Percentiles rank a stretch among this genome's conserved stretches.
These are phyloP conservation scores for Ophiostoma ulmi DNA, from an alignment of 2,329 filamentous ascomycete species.

Conservation along the genomic window DNA sequence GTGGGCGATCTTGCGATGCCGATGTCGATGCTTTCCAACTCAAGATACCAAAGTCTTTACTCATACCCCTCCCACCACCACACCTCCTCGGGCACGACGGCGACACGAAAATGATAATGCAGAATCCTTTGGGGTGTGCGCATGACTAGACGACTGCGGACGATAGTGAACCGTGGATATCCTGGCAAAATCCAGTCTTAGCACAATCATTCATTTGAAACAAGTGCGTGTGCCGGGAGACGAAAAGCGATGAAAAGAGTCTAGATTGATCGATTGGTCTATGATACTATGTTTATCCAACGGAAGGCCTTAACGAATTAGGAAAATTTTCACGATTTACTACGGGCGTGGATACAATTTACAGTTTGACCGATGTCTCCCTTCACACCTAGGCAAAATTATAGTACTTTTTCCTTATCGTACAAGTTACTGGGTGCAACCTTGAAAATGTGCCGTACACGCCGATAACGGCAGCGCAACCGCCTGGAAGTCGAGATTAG, in stretches of 20 bases:
- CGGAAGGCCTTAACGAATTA: constrained; percentile 17
- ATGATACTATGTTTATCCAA: background rate
- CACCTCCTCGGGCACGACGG: constrained; percentile 10
- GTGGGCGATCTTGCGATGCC: constrained; percentile 15
- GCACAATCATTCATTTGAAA: constrained; percentile 1
- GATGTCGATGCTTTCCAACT: constrained; percentile 15
- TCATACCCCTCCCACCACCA: constrained; percentile 14
- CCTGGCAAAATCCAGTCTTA: background rate
- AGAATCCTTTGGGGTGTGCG: constrained; percentile 12
- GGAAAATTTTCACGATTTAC: constrained; percentile 14
- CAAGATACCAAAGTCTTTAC: constrained; percentile 5
- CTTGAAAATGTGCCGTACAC: constrained; percentile 1
- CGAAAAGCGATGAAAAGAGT: background rate
- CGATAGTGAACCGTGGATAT: constrained; percentile 3
- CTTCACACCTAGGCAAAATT: constrained; percentile 13
- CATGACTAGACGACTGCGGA: constrained; percentile 8
- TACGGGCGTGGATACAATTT: background rate
- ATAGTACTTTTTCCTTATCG: constrained; percentile 16
- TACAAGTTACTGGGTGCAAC: constrained; percentile 3
- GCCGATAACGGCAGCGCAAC: constrained; percentile 14
- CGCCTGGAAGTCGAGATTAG: background rate
- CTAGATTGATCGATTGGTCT: constrained; percentile 16
- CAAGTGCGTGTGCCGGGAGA: constrained; percentile 6
- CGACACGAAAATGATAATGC: constrained; percentile 6
- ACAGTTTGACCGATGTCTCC: constrained; percentile 2